Evolutionary conservation across 2,329 filamentous ascomycete species (phyloP).

Genomic region (Exophiala lecanii-corni): DNA sequence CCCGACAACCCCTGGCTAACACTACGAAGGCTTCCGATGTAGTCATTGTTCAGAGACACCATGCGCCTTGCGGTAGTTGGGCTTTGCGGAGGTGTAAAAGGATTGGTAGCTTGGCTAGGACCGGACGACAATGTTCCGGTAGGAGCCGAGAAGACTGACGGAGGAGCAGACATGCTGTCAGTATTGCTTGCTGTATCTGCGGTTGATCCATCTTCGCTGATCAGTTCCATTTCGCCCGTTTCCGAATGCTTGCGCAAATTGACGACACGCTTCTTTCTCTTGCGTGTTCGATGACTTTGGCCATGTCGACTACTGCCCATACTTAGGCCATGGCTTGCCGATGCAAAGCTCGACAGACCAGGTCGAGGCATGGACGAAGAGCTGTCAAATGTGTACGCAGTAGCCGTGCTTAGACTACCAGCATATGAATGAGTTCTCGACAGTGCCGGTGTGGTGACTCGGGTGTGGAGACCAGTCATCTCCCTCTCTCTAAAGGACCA

Average conservation of each 20-base stretch:
- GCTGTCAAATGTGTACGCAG: slow-evolving; percentile 69
- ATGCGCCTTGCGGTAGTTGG: slow-evolving; percentile 29
- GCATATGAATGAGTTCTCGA: slow-evolving; percentile 61
- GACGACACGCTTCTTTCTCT: slow-evolving; percentile 47
- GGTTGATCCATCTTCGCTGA: slow-evolving; percentile 39
- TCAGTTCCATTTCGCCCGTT: slow-evolving; percentile 37
- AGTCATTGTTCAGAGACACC: neutral
- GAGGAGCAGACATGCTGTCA: slow-evolving; percentile 40
- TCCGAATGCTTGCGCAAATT: slow-evolving; percentile 40
- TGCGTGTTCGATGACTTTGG: slow-evolving; percentile 43
- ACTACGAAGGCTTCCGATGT: slow-evolving; percentile 7
- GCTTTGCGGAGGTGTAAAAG: slow-evolving; percentile 49
- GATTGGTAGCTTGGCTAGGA: slow-evolving; percentile 54
- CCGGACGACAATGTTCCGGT: slow-evolving; percentile 41
- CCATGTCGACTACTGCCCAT: slow-evolving; percentile 40
- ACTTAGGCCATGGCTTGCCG: slow-evolving; percentile 38
- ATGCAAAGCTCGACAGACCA: slow-evolving; percentile 31
- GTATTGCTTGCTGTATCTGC: slow-evolving; percentile 30
- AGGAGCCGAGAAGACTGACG: slow-evolving; percentile 48
- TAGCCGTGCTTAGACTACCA: slow-evolving; percentile 44
- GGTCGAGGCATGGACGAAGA: slow-evolving; percentile 65
- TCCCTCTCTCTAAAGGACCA: slow-evolving; percentile 69
- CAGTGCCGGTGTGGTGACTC: slow-evolving; percentile 46
- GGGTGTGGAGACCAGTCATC: slow-evolving; percentile 31
- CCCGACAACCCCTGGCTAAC: slow-evolving; percentile 15